phyloP scores from a whole-genome alignment of 805 yeast genomes.

The Allodekkera sacchari region DNA sequence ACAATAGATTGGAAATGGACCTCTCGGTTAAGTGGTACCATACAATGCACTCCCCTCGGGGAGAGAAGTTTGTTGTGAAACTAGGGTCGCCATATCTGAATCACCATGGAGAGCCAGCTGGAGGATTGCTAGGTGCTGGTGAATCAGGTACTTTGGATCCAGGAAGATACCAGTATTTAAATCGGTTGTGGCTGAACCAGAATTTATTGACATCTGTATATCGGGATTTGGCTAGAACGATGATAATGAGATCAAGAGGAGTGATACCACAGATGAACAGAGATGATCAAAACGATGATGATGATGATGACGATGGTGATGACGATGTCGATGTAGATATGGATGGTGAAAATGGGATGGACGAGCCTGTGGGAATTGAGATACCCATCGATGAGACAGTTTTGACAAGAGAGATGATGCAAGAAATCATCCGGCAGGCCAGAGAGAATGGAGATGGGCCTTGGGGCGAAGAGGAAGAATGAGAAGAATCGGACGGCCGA shows the following conservation, averaged over 20 bases:
- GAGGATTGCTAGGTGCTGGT: constrained; percentile 44
- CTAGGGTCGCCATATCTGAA: constrained; percentile 64
- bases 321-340: constrained; percentile 1
- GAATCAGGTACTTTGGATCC: constrained; percentile 44
- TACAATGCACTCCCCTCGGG: not conserved
- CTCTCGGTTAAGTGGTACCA: constrained; percentile 5
- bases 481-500: too few species aligned
- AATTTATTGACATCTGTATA: constrained; percentile 9
- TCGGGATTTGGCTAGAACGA: constrained; percentile 7
- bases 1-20: constrained; percentile 12
- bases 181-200: constrained; percentile 53
- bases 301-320: constrained; percentile 2
- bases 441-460: constrained; percentile 5
- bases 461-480: too few species aligned
- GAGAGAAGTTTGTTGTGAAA: constrained; percentile 13
- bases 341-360: not conserved
- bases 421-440: constrained; percentile 8
- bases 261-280: constrained; percentile 10
- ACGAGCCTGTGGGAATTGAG: too few species aligned
- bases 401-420: constrained; percentile 4
- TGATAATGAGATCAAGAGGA: constrained; percentile 14
- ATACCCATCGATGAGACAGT: too few species aligned
- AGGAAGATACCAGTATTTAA: constrained; percentile 48
- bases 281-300: constrained; percentile 5
- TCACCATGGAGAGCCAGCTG: constrained; percentile 66